Conservation (phyloP, 352 stramenopile species). For the Globisporangium cederbergense region DNA sequence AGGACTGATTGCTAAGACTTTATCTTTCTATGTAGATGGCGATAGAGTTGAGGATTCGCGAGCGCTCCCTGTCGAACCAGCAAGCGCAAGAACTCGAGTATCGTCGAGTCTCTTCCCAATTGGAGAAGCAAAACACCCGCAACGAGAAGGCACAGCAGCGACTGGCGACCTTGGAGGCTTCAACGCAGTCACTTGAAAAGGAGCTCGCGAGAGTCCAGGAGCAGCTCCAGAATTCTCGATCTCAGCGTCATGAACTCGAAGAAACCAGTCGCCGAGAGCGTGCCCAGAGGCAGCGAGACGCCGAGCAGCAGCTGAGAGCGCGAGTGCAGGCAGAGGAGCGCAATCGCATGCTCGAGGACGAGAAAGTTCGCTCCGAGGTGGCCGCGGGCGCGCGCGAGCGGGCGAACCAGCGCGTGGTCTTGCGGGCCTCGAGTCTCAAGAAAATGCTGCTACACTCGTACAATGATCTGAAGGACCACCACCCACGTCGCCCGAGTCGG, state of each 20-base stretch:
- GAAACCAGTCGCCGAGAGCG: conserved; percentile 39
- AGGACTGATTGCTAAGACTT: background rate
- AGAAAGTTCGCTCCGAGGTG: conserved; percentile 38
- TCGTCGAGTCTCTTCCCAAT: conserved; percentile 20
- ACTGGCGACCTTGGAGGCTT: conserved; percentile 22
- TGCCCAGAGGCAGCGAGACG: conserved; percentile 40
- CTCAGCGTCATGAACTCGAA: conserved; percentile 43
- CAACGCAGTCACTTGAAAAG: conserved; percentile 31
- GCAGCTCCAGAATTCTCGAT: conserved; percentile 20
- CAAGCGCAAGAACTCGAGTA: conserved; percentile 28
- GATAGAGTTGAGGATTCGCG: conserved; percentile 33
- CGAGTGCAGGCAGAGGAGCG: conserved; percentile 50
- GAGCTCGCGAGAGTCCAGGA: conserved; percentile 30
- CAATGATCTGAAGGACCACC: conserved; percentile 15
- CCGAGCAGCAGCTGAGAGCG: conserved; percentile 37
- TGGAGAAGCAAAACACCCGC: conserved; percentile 9
- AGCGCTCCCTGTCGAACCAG: conserved; percentile 24
- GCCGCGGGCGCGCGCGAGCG: conserved; percentile 44
- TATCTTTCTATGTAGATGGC: conserved; percentile 26
- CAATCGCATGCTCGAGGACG: conserved; percentile 42
- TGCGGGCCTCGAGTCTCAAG: conserved; percentile 26
- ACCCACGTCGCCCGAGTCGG: conserved; percentile 9
- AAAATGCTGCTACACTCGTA: conserved; percentile 26
- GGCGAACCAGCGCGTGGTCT: conserved; percentile 41
- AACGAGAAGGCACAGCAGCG: conserved; percentile 23